Evolutionary conservation across 768 basidiomycete species (phyloP).

Genomic region (Auriscalpium microsporum): DNA sequence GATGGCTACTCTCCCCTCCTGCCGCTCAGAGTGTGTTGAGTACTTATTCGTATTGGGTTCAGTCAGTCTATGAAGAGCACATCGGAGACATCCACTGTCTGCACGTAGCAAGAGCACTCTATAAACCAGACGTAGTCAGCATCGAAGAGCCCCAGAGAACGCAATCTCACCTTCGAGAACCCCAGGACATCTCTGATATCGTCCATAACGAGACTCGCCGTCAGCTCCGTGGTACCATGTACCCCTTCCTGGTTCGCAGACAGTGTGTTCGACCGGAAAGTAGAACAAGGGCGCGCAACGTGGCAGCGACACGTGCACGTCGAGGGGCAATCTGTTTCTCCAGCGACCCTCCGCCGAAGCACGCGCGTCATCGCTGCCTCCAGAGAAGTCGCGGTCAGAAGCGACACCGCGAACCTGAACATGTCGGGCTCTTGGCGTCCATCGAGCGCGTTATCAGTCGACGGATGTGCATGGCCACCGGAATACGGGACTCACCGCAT

Average conservation of each 20-base stretch:
- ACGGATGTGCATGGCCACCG: background rate
- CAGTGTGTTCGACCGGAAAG: too few species aligned
- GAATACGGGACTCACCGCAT: conserved; percentile 1
- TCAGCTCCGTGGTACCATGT: background rate
- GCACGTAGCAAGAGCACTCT: background rate
- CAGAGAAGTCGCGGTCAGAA: conserved; percentile 12
- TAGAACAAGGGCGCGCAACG: too few species aligned
- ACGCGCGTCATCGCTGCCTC: too few species aligned
- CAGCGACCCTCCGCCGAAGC: too few species aligned
- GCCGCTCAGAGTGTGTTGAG: too few species aligned
- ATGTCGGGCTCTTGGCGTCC: conserved; percentile 6
- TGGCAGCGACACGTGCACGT: too few species aligned
- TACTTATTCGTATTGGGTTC: too few species aligned
- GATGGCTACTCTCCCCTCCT: too few species aligned
- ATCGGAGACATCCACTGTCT: background rate
- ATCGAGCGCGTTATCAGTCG: background rate
- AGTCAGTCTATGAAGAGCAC: background rate
- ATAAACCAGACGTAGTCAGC: background rate
- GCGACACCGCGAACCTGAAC: conserved; percentile 7
- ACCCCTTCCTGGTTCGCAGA: too few species aligned
- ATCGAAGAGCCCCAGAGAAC: background rate
- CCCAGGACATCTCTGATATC: conserved; percentile 7
- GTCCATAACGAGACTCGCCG: conserved; percentile 2
- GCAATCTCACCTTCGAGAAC: conserved; percentile 1
- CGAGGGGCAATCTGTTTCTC: too few species aligned